Evolutionary conservation across 2,329 filamentous ascomycete species (phyloP), one percentile per base, ranked within the genome.

Genomic region (Albifimbria verrucaria): DNA sequence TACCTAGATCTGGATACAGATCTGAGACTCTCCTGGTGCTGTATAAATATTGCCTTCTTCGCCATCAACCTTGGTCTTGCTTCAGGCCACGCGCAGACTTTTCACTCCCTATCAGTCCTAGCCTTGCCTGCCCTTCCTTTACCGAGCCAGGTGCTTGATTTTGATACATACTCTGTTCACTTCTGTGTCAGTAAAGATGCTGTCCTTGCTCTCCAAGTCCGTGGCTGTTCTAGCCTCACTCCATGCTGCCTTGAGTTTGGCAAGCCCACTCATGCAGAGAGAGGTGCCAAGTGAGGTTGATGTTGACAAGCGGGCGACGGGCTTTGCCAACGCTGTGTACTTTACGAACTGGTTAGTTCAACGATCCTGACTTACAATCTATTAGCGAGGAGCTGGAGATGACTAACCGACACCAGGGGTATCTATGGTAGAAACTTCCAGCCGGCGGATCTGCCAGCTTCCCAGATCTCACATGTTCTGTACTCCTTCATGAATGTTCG

Each of bases 401-500:
- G 32, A 15, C 32, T 39, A n/a, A 39, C 12, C 15, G 18, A 17
- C 5, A 12, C 15, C 18, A 80, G 79, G 88, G 87, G 82, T 42
- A 89, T 92, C 52, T 94, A 95, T 65, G 88, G 74, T 22, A 81
- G 90, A 49, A 83, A 89, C 59, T 90, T 88, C 66, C 80, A 88
- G 52, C 87, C 89, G 0, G 79, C 87, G 49, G 77, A 90, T 59
- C 77, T 96, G 9, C 87, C 87, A 0, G 82, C 78, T 2, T 77
- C 82, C 2, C 77, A 90, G 57, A 73, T 96, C 49, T 93, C 88
- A 0, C 89, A 94, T 62, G 77, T 96, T 2, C 77, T 96, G 2
- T 96, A 83, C 63, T 81, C 91, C 2, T 96, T 96, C 69, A 88
- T 90, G 62, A 92, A 95, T 64, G 70, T 95, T 18, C 76, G 77